A percentile compares a stretch with the other conserved stretches of the same genome.
These are phyloP conservation scores for Umbilicus rupestris DNA, from an alignment of 164 flowering plant genomes.

Conservation along the genomic window DNA sequence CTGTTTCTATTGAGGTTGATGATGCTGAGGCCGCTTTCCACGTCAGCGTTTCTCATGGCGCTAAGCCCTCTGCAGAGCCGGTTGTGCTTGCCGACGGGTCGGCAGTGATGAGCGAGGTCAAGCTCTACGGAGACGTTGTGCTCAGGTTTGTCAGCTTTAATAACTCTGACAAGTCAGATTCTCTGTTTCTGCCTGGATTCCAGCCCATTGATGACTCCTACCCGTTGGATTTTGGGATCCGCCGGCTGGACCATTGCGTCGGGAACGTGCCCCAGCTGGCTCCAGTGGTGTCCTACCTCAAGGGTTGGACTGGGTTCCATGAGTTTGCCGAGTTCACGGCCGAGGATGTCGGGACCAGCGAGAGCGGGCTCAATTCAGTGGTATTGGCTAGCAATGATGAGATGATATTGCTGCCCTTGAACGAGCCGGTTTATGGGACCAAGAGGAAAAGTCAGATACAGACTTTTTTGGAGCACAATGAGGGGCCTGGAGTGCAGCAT, in stretches of 20 bases:
- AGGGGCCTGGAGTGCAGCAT: slow-evolving; percentile 82
- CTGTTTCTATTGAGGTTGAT: slow-evolving; percentile 54
- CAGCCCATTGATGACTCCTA: slow-evolving; percentile 28
- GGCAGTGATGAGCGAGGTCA: slow-evolving; percentile 32
- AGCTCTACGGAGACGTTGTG: slow-evolving; percentile 65
- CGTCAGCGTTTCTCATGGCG: slow-evolving; percentile 42
- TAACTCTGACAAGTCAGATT: neutral
- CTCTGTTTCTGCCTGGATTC: slow-evolving; percentile 52
- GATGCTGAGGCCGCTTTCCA: slow-evolving; percentile 44
- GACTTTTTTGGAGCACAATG: slow-evolving; percentile 87
- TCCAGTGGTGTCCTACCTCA: slow-evolving; percentile 49
- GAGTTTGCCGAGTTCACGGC: slow-evolving; percentile 88
- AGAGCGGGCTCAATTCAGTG: slow-evolving; percentile 79
- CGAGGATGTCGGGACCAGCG: slow-evolving; percentile 79
- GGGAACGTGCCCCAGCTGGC: slow-evolving; percentile 66
- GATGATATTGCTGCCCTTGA: slow-evolving; percentile 67
- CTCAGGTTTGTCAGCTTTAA: slow-evolving; percentile 47
- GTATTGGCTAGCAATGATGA: slow-evolving; percentile 73
- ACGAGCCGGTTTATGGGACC: slow-evolving; percentile 81
- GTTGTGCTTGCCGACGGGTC: slow-evolving; percentile 16
- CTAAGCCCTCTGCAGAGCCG: slow-evolving; percentile 34
- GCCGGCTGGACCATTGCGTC: slow-evolving; percentile 74
- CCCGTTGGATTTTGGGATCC: slow-evolving; percentile 51
- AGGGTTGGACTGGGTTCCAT: slow-evolving; percentile 68
- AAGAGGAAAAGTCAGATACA: slow-evolving; percentile 90